Evolutionary conservation across 1,139 yeast genomes (phyloP).

Genomic region (Eremothecium gossypii): DNA sequence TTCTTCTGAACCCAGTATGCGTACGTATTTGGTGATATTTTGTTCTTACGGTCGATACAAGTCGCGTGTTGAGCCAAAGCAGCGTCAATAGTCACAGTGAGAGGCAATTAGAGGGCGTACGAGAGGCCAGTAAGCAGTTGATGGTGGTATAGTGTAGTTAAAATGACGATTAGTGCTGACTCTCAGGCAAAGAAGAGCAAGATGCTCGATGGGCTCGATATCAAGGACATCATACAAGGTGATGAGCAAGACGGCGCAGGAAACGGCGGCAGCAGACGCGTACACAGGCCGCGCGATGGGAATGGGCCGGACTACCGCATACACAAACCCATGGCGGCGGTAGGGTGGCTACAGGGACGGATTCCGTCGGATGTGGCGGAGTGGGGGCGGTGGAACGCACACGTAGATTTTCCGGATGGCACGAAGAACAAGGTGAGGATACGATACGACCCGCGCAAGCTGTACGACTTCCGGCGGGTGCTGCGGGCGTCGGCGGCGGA

Average conservation of each 20-base stretch:
- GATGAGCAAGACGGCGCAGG: background rate
- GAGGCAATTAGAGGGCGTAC: no score
- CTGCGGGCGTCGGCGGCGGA: constrained; percentile 7
- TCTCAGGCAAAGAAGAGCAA: background rate
- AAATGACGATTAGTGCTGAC: background rate
- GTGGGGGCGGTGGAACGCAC: constrained; percentile 13
- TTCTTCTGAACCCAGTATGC: no score
- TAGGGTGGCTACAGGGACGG: background rate
- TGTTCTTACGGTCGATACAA: no score
- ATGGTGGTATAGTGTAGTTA: background rate
- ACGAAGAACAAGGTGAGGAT: constrained; percentile 13
- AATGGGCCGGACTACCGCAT: constrained; percentile 1
- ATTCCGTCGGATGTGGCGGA: background rate
- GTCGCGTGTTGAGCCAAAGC: no score
- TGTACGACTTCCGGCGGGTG: constrained; percentile 19
- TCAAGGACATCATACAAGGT: constrained; percentile 1
- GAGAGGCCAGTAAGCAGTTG: background rate
- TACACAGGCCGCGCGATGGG: background rate
- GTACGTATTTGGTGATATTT: no score
- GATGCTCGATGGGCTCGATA: constrained; percentile 1
- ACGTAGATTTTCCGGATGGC: constrained; percentile 14
- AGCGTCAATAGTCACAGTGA: no score
- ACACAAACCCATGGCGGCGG: background rate
- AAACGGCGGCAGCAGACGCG: background rate
- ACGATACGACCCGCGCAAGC: constrained; percentile 20